These are phyloP conservation scores for Fraxinus quadrangulata DNA, from an alignment of 257 asterid species.

Conservation along the genomic window DNA sequence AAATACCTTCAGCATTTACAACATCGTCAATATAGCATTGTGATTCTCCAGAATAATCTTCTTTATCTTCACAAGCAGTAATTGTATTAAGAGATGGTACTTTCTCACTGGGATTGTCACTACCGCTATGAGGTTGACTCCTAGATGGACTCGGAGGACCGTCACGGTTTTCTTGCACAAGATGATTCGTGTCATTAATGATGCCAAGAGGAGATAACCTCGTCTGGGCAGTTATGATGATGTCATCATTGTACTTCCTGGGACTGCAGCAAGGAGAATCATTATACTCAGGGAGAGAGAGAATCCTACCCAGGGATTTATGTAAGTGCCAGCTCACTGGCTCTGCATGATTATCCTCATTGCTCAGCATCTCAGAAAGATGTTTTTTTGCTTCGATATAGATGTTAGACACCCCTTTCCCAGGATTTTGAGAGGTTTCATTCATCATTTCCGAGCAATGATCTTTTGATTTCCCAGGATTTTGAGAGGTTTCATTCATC, in stretches of 20 bases:
- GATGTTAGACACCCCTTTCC: constrained; percentile 56
- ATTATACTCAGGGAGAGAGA: constrained; percentile 69
- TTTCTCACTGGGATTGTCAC: constrained; percentile 37
- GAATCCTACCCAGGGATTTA: constrained; percentile 74
- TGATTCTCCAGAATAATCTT: constrained; percentile 33
- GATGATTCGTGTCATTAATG: constrained; percentile 30
- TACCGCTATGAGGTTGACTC: constrained; percentile 30
- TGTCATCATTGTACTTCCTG: constrained; percentile 44
- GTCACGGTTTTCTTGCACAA: constrained; percentile 39
- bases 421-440: constrained; percentile 38
- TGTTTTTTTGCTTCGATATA: constrained; percentile 87
- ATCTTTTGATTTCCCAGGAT: constrained; percentile 43
- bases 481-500: constrained; percentile 35
- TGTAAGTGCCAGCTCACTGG: constrained; percentile 43
- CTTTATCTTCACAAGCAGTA: constrained; percentile 31
- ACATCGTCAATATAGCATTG: constrained; percentile 28
- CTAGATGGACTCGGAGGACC: constrained; percentile 38
- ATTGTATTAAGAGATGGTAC: constrained; percentile 28
- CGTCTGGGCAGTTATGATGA: constrained; percentile 41
- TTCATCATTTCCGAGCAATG: constrained; percentile 25
- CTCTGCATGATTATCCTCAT: constrained; percentile 48
- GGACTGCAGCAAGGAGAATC: constrained; percentile 69
- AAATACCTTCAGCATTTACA: constrained; percentile 48
- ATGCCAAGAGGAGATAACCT: constrained; percentile 47
- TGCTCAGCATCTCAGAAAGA: constrained; percentile 74